Evolutionary conservation across 2,329 filamentous ascomycete species (phyloP), one percentile per base, ranked within the genome.

Genomic region (Blastomyces percursus): DNA sequence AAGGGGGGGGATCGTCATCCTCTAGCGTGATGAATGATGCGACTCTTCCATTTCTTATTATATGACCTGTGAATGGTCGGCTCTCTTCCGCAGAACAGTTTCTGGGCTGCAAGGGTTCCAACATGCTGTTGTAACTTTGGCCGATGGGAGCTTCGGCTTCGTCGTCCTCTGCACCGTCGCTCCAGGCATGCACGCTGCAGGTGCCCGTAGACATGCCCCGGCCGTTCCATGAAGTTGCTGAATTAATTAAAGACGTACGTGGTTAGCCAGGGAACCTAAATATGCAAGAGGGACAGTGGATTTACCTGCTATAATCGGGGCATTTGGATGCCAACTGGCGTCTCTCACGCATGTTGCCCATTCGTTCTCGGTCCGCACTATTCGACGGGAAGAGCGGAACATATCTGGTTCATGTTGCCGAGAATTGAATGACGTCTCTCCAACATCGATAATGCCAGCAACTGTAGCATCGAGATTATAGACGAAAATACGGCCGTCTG

Each of bases 401-500:
- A 80, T 73, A 35, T 84, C 82, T 21, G 78, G 75, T 62, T 80
- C 77, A 14, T 79, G 76, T 0, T 84, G 83, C 48, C 86, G 79
- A 11, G 84, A 82, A 66, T 85, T 81, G 64, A 79, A 78, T 0
- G 90, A 95, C 1, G 88, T 86, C 64, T 81, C 77, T 52, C 84
- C 82, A 7, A 96, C 92, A 71, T 97, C 86, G 55, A 99, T 86
- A 51, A 83, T 85, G 4, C 83, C 85, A 0, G 90, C 91, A 12
- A 90, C 71, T 0, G 91, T 96, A 40, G 90, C 92, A 71, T 99
- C 92, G 76, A 97, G 78, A 71, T 97, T 97, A 82, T 90, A 99
- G 51, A 97, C 84, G 69, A 91, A 93, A 0, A 96, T 89, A 64
- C 88, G 89, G 58, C 94, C 94, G 68, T 96, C 91, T 66, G 90